Percentiles rank a stretch among this genome's conserved stretches.
phyloP scores from a whole-genome alignment of 148 eudicot species.

The Diospyros lotus region DNA sequence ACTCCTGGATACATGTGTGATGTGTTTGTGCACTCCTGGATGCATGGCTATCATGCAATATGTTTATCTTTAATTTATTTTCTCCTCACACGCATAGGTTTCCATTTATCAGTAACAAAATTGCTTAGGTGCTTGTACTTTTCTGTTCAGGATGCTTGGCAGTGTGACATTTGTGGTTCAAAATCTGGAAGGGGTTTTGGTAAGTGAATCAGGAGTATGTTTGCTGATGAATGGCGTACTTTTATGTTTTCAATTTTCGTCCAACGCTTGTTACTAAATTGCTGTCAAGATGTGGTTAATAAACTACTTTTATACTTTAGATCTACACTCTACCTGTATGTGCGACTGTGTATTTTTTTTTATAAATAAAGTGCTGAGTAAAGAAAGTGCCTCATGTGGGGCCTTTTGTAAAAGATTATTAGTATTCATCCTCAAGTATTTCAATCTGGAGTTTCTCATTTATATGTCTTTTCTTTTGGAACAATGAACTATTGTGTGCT shows the following conservation, averaged over 20 bases:
- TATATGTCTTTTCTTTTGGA: no score
- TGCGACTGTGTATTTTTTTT: no score
- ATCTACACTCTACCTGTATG: neutral
- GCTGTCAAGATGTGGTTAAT: neutral
- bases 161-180: constrained; percentile 93
- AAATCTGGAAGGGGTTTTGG: constrained; percentile 97
- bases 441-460: no score
- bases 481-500: no score
- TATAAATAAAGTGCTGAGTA: no score
- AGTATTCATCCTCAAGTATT: no score
- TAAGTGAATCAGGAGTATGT: constrained; percentile 29
- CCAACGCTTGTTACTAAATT: no score
- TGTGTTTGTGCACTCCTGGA: neutral
- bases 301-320: neutral
- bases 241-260: neutral
- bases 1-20: neutral
- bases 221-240: neutral
- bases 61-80: neutral
- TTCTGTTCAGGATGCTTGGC: constrained; percentile 84
- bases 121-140: constrained; percentile 11
- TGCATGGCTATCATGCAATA: no score
- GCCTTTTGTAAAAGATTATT: no score
- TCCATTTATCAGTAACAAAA: constrained; percentile 12
- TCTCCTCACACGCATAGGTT: neutral
- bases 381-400: no score